Conservation (phyloP, 2,329 filamentous ascomycete species). For the Harringtonia lauricola region DNA sequence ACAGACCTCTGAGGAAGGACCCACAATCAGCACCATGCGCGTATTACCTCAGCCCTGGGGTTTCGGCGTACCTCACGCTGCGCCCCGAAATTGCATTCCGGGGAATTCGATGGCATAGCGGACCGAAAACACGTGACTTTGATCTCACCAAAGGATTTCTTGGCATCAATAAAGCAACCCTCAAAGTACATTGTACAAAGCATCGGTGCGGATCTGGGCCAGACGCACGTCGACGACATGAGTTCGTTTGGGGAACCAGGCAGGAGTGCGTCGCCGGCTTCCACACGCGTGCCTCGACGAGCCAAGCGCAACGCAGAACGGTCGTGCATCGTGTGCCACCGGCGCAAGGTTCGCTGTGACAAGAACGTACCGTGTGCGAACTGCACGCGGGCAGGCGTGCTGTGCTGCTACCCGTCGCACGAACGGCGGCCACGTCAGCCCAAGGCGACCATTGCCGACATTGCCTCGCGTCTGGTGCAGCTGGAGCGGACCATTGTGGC, state of each 20-base stretch:
- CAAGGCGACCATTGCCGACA: conserved; percentile 15
- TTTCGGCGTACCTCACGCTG: no score
- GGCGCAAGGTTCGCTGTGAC: conserved; percentile 16
- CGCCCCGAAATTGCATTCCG: no score
- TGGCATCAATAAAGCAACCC: no score
- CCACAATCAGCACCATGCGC: no score
- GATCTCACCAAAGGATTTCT: no score
- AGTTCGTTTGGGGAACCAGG: neutral
- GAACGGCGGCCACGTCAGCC: conserved; percentile 9
- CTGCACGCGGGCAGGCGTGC: conserved; percentile 12
- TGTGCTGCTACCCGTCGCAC: conserved; percentile 14
- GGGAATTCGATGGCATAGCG: no score
- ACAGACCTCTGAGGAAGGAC: no score
- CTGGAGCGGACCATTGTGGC: conserved; percentile 15
- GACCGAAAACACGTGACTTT: no score
- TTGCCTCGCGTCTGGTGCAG: conserved; percentile 13
- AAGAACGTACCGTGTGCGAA: conserved; percentile 14
- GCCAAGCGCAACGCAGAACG: conserved; percentile 8
- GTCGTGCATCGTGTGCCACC: conserved; percentile 16
- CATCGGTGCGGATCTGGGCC: no score
- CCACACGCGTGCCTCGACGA: neutral
- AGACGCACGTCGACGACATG: no score
- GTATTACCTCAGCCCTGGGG: no score
- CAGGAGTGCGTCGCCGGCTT: neutral
- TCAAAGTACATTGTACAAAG: no score